Percentiles rank a stretch among this genome's conserved stretches.
Conservation (phyloP, 2,329 filamentous ascomycete genomes). For the Calonectria fujianensis region DNA sequence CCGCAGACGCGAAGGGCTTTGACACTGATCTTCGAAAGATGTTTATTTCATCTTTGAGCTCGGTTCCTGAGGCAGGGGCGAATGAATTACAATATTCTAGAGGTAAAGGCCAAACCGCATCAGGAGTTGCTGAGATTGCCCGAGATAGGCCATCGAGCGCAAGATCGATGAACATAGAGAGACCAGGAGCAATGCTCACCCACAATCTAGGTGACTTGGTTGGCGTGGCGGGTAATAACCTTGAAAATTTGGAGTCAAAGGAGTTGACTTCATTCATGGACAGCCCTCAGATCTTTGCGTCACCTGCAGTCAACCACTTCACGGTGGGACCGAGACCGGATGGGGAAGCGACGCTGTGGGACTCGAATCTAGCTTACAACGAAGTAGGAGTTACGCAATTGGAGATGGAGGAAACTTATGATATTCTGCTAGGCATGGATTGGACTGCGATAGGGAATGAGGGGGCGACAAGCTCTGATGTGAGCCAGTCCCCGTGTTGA, state of each 20-base stretch:
- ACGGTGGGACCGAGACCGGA: neutral
- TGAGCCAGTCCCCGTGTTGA: neutral
- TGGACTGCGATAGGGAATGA: neutral
- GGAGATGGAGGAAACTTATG: neutral
- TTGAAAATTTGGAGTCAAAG: neutral
- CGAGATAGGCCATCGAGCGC: neutral
- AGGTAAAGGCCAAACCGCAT: neutral
- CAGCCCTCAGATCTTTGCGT: neutral
- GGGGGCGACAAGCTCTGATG: neutral
- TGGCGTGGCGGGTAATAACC: neutral
- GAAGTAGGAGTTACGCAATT: neutral
- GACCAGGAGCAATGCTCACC: neutral
- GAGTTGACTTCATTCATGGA: neutral
- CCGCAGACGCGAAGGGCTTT: neutral
- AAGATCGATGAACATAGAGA: neutral
- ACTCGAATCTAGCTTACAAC: neutral
- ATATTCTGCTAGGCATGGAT: slow-evolving; percentile 2
- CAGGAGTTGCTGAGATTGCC: too few relatives aligned
- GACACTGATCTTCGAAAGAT: neutral
- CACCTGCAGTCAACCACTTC: neutral
- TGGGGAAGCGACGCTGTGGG: neutral
- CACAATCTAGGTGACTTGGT: neutral
- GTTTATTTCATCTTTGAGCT: neutral
- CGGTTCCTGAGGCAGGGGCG: neutral
- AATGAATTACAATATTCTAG: neutral